Conservation (phyloP, 208 protist genomes). For the Leishmania guyanensis region DNA sequence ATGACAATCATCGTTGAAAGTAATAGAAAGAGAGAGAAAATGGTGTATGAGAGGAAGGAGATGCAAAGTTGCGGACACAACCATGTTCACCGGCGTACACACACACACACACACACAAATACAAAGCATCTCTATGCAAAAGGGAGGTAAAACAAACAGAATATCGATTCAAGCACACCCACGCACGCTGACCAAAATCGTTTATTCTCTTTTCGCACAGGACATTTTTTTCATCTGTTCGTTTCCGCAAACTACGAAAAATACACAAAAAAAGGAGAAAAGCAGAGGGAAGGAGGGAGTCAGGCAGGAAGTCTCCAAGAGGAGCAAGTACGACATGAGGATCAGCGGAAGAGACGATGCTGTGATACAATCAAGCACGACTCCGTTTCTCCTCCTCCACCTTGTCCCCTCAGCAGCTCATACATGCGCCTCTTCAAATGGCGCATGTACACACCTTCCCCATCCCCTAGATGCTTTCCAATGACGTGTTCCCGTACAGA, state of each 20-base stretch:
- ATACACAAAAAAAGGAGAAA: neutral
- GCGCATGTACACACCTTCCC: neutral
- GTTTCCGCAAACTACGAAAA: neutral
- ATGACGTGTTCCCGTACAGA: neutral
- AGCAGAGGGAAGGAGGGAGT: neutral
- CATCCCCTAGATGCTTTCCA: neutral
- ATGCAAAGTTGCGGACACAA: neutral
- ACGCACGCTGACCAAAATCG: neutral
- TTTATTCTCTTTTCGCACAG: neutral
- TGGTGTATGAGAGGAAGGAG: neutral
- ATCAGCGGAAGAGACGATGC: neutral
- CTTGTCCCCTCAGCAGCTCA: neutral
- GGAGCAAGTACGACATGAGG: neutral
- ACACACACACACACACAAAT: neutral
- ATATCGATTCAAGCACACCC: neutral
- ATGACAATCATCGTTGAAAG: neutral
- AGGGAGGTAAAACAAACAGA: no score
- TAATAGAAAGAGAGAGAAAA: neutral
- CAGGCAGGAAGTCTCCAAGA: neutral
- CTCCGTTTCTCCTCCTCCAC: neutral
- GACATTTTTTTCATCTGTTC: neutral
- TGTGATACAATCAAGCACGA: neutral
- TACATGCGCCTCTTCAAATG: neutral
- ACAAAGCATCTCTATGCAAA: no score
- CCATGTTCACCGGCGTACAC: neutral